Conservation (phyloP, 768 basidiomycete genomes). For the Cystofilobasidium ferigula region DNA sequence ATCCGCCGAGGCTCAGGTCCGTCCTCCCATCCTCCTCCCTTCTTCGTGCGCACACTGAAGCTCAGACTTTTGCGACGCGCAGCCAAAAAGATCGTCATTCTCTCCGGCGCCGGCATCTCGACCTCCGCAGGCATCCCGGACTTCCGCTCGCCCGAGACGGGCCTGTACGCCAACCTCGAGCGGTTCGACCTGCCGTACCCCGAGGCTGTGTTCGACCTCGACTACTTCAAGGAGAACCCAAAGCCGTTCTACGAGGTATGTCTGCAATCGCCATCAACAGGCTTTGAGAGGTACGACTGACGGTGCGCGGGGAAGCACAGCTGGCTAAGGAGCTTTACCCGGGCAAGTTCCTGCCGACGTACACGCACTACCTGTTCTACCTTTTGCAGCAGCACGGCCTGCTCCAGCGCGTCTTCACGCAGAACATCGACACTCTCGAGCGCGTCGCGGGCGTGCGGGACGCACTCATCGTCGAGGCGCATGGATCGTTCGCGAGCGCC, state of each 20-base stretch:
- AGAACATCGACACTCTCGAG: slow-evolving; percentile 49
- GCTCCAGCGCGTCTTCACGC: slow-evolving; percentile 46
- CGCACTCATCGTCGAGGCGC: slow-evolving; percentile 77
- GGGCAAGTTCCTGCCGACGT: slow-evolving; percentile 63
- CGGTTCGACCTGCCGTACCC: slow-evolving; percentile 56
- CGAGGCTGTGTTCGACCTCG: slow-evolving; percentile 55
- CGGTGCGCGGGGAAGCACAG: slow-evolving; percentile 68
- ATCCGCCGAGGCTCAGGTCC: slow-evolving; percentile 16
- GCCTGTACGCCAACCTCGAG: slow-evolving; percentile 44
- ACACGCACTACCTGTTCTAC: slow-evolving; percentile 78
- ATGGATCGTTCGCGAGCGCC: slow-evolving; percentile 85
- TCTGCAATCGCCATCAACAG: too few species aligned
- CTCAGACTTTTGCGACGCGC: background rate
- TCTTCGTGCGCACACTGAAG: too few species aligned
- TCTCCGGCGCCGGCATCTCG: slow-evolving; percentile 26
- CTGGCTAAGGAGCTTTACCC: slow-evolving; percentile 90
- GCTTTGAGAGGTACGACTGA: too few species aligned
- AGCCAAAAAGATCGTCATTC: slow-evolving; percentile 19
- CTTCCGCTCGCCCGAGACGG: slow-evolving; percentile 76
- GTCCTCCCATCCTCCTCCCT: background rate
- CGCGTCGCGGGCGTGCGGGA: slow-evolving; percentile 65
- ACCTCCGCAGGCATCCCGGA: slow-evolving; percentile 54
- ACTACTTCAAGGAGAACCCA: slow-evolving; percentile 69
- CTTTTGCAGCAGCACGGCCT: slow-evolving; percentile 59
- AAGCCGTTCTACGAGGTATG: slow-evolving; percentile 45